Conservation (phyloP, 2,329 filamentous ascomycete species). For the Penicillium sp. region DNA sequence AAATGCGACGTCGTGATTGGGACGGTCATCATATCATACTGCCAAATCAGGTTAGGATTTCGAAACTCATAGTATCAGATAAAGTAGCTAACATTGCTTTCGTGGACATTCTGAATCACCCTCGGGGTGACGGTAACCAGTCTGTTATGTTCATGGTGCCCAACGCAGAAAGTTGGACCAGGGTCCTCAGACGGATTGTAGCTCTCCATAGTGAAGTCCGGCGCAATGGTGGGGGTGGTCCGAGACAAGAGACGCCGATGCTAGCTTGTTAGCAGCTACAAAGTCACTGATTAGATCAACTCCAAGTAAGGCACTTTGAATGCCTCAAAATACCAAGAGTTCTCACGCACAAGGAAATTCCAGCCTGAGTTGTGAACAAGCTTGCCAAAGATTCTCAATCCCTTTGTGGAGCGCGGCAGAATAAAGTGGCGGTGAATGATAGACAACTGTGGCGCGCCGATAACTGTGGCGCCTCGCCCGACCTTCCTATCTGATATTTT, state of each 20-base stretch:
- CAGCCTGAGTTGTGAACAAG: constrained; percentile 5
- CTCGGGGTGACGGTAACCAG: constrained; percentile 50
- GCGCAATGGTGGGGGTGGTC: constrained; percentile 5
- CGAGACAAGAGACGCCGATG: neutral
- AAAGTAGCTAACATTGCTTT: constrained; percentile 50
- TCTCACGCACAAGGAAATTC: neutral
- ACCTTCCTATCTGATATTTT: constrained; percentile 37
- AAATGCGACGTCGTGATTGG: constrained; percentile 63
- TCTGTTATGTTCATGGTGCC: constrained; percentile 62
- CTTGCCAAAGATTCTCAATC: constrained; percentile 17
- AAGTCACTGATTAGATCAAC: neutral
- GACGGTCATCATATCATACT: constrained; percentile 67
- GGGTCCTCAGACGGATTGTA: constrained; percentile 36
- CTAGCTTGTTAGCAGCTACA: neutral
- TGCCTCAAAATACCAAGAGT: neutral
- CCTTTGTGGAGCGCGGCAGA: constrained; percentile 35
- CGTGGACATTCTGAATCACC: constrained; percentile 57
- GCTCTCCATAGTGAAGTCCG: constrained; percentile 32
- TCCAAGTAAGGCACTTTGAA: neutral
- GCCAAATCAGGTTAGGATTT: constrained; percentile 9
- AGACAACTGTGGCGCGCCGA: constrained; percentile 29
- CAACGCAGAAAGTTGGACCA: constrained; percentile 58
- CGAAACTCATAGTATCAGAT: neutral
- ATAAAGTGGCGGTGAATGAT: constrained; percentile 30
- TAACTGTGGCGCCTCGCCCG: constrained; percentile 29